Evolutionary conservation across 441 rosid species (phyloP), one percentile per base, ranked within the genome.

Genomic region (Aquilaria agallochum): DNA sequence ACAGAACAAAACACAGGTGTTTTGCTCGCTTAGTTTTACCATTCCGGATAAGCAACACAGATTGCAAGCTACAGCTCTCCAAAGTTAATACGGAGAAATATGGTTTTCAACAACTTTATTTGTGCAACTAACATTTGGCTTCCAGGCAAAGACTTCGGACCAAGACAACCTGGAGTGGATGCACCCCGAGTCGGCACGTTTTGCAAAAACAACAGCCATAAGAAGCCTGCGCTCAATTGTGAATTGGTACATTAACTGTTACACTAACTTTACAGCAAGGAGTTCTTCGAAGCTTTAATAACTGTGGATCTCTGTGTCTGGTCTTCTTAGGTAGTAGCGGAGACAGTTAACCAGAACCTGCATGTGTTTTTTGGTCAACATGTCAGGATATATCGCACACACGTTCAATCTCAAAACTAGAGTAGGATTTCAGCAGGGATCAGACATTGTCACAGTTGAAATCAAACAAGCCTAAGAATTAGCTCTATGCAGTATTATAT

Each of bases 281-380:
- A 40, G 12, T 11, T 9, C 60, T 34, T 50, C 55, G 3, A 58
- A 51, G 7, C 49, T 58, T 58, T 70, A 93, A 59, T 90, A 93
- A 68, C 97, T 93, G 59, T 88, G 91, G 4, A 87, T 65, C 56
- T 90, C 97, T 0, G 91, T 94, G 70, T 88, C 96, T 4, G 98
- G 97, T 88, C 96, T 82, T 69, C 97, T 80, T 31, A 94, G 88
- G 67, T 81, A 94, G 81, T 87, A 94, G 31, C 97, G 95, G 75
- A 94, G 78, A 56, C 90, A 81, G 79, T 94, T 94, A 66, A 77
- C 74, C 55, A 94, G 59, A 56, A 85, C 97, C 99, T 94, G 84
- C 68, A 64, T 27, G 51, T 76, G 9, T 40, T 40, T 40, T 40
- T 64, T 20, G 45, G 9, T 40, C 9, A 40, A 2, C 45, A 40